A percentile compares a stretch with the other conserved stretches of the same genome.
These are phyloP conservation scores for Immersiella caudata DNA, from an alignment of 495 filamentous ascomycete genomes.

Conservation along the genomic window DNA sequence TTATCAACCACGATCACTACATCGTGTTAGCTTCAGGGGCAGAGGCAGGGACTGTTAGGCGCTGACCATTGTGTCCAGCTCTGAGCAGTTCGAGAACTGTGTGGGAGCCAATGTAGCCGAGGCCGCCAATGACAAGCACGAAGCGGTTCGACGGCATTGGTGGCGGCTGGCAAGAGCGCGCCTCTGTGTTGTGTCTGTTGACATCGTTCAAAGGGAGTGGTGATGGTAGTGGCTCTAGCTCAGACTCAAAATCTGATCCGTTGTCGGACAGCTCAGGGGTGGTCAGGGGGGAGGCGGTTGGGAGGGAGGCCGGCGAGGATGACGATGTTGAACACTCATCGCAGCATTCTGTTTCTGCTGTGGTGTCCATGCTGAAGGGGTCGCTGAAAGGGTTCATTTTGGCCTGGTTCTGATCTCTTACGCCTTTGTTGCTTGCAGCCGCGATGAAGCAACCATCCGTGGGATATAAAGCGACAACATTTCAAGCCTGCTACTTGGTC, in stretches of 20 bases:
- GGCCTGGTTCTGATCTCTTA: not conserved
- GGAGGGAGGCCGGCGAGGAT: conserved; percentile 5
- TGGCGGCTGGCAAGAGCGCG: not conserved
- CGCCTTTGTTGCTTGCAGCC: not conserved
- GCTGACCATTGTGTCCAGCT: conserved; percentile 56
- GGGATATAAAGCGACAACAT: not conserved
- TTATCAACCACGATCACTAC: conserved; percentile 64
- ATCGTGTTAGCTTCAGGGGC: conserved; percentile 12
- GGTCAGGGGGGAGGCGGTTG: conserved; percentile 25
- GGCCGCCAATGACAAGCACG: conserved; percentile 66
- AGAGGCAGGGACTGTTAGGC: not conserved
- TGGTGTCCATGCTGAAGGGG: not conserved
- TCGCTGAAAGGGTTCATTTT: not conserved
- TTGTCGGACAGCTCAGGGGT: conserved; percentile 32
- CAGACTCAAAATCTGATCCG: conserved; percentile 16
- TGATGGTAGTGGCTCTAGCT: conserved; percentile 21
- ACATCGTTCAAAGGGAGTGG: not conserved
- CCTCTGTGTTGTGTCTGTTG: not conserved
- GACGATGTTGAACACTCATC: conserved; percentile 12
- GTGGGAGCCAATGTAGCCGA: conserved; percentile 69
- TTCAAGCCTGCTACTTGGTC: not conserved
- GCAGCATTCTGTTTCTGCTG: not conserved
- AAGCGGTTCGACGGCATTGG: conserved; percentile 21
- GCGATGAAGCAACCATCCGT: not conserved
- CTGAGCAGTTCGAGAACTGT: conserved; percentile 65